Evolutionary conservation across 169 alveolate species (phyloP), one percentile per base, ranked within the genome.

Genomic region (Theileria orientalis): DNA sequence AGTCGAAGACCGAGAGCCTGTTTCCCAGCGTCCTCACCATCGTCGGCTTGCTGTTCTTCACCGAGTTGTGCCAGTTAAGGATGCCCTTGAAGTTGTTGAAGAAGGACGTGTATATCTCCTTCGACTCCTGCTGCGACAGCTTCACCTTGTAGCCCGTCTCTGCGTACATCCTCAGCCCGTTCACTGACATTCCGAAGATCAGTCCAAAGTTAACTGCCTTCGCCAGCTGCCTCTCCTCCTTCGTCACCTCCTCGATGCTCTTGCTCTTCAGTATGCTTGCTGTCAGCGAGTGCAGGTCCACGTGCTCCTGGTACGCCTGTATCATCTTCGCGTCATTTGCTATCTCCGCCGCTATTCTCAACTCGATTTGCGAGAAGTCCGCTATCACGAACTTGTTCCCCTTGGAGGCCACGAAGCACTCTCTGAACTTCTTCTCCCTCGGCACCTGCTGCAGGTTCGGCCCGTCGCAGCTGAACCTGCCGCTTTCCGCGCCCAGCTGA

Each of bases 371-470:
- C 25, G 92, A 89, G 90, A 92, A 91, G 69, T 92, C 96, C 3
- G 96, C 95, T 21, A 92, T 92, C 3, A 89, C 83, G 62, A 86
- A 90, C 56, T 87, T 88, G 83, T 85, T 52, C 35, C 90, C 86
- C 42, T 67, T 57, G 23, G 70, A 71, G 1, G 95, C 94, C 25
- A 92, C 90, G 59, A 91, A 92, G 77, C 94, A 91, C 62, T 87
- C 93, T 47, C 96, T 84, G 57, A 92, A 91, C 35, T 84, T 60
- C 41, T 71, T 62, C 61, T 92, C 94, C 23, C 96, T 63, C 3
- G 96, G 96, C n/a, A 92, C 89, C 60, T 92, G 96, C 74, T 92
- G 96, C 51, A 92, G 86, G 78, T 92, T 92, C 16, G 96, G 96
- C 19, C 87, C 76, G 46, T 92, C 96, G 76, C 96, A 91, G 62